A percentile compares a stretch with the other conserved stretches of the same genome.
phyloP scores from a whole-genome alignment of 2,329 filamentous ascomycete genomes.

The Cladosporium velox region DNA sequence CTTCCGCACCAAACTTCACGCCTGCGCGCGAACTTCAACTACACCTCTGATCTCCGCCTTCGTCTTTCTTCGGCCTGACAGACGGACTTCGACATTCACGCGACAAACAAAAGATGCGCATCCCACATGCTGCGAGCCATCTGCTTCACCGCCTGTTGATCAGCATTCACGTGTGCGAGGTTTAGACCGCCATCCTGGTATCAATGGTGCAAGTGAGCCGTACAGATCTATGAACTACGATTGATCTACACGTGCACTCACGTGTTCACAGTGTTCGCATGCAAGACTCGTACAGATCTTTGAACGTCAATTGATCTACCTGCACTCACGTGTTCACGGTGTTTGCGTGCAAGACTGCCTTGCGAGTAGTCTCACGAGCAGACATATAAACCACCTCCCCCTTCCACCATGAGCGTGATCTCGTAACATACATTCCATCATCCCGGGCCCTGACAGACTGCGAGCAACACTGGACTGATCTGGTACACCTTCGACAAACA shows the following conservation, averaged over 20 bases:
- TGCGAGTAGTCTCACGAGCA: neutral
- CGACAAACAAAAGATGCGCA: neutral
- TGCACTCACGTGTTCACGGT: neutral
- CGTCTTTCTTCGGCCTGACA: neutral
- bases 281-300: neutral
- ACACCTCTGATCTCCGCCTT: neutral
- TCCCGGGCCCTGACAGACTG: neutral
- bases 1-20: neutral
- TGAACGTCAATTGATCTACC: neutral
- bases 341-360: neutral
- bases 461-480: neutral
- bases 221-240: neutral
- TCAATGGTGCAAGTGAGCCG: conserved; percentile 5
- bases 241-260: conserved; percentile 2
- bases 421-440: neutral
- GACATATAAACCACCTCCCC: neutral
- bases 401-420: neutral
- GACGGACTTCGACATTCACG: neutral
- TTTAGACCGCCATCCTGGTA: neutral
- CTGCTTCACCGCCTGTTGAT: neutral
- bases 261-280: neutral
- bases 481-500: neutral
- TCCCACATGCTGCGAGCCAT: conserved; percentile 19
- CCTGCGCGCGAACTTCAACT: conserved; percentile 14
- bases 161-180: neutral